A percentile compares a stretch with the other conserved stretches of the same genome.
phyloP scores from a whole-genome alignment of 2,329 filamentous ascomycete genomes.

The Claviceps fusiformis region DNA sequence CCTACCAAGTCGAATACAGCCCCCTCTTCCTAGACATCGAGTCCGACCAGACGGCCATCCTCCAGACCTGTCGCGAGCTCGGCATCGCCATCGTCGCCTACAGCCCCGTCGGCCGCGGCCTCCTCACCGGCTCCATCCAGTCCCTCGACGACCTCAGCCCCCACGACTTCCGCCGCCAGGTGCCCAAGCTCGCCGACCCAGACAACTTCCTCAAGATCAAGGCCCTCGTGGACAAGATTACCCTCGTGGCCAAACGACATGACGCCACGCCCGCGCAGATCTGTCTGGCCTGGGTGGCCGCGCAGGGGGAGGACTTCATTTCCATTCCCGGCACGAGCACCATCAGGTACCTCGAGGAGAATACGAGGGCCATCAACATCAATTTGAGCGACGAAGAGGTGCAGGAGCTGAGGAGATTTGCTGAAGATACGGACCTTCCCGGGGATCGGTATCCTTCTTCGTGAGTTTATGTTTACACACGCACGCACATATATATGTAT shows the following conservation, averaged over 20 bases:
- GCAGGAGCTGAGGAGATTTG: neutral
- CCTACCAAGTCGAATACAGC: slow-evolving; percentile 41
- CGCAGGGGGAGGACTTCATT: neutral
- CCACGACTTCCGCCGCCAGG: neutral
- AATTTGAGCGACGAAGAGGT: neutral
- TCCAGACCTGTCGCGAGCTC: neutral
- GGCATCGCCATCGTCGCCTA: neutral
- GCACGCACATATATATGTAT: no score
- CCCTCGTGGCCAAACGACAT: neutral
- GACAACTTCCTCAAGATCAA: neutral
- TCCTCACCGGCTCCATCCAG: neutral
- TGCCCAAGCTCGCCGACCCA: neutral
- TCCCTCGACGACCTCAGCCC: neutral
- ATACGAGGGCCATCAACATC: neutral
- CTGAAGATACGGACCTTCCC: neutral
- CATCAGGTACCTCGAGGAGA: neutral
- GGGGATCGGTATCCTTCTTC: neutral
- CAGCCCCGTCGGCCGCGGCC: neutral
- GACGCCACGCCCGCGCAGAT: neutral
- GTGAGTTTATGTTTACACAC: neutral
- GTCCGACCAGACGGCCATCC: slow-evolving; percentile 13
- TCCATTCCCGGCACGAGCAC: neutral
- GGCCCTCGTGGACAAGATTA: neutral
- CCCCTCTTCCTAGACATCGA: slow-evolving; percentile 47
- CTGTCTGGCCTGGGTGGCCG: neutral